A percentile compares a stretch with the other conserved stretches of the same genome.
Evolutionary conservation across 257 asterid species (phyloP).

Genomic region (Paraleonurus japonicus): DNA sequence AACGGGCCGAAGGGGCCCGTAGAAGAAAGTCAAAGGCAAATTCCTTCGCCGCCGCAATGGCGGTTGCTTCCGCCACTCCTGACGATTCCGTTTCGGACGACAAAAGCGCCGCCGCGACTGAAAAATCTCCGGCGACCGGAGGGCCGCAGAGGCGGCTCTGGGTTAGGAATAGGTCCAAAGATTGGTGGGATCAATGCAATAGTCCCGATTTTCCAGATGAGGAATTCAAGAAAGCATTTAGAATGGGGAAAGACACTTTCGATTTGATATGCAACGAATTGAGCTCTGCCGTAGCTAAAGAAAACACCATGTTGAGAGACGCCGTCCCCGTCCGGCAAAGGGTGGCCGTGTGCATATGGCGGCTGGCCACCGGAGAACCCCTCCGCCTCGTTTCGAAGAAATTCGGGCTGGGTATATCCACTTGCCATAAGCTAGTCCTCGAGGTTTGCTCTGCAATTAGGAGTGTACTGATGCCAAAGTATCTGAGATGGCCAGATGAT

Average conservation of each 20-base stretch:
- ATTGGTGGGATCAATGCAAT: conserved; percentile 48
- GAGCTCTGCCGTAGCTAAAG: conserved; percentile 36
- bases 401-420: conserved; percentile 45
- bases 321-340: conserved; percentile 51
- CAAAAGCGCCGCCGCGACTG: neutral
- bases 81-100: conserved; percentile 22
- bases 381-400: conserved; percentile 39
- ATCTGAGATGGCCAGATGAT: conserved; percentile 41
- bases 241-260: conserved; percentile 48
- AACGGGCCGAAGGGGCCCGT: conserved; percentile 44
- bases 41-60: conserved; percentile 38
- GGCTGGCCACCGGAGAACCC: conserved; percentile 52
- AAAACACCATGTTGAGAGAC: conserved; percentile 42
- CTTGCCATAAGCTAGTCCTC: conserved; percentile 42
- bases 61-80: conserved; percentile 24
- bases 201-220: conserved; percentile 41
- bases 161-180: conserved; percentile 42
- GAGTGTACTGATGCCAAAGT: conserved; percentile 40
- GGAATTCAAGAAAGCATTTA: conserved; percentile 39
- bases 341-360: conserved; percentile 48
- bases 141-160: conserved; percentile 42
- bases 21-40: conserved; percentile 51
- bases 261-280: conserved; percentile 41
- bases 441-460: conserved; percentile 46
- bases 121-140: conserved; percentile 17